phyloP scores from a whole-genome alignment of 331 rosid genomes.

The Spiraea crenata region DNA sequence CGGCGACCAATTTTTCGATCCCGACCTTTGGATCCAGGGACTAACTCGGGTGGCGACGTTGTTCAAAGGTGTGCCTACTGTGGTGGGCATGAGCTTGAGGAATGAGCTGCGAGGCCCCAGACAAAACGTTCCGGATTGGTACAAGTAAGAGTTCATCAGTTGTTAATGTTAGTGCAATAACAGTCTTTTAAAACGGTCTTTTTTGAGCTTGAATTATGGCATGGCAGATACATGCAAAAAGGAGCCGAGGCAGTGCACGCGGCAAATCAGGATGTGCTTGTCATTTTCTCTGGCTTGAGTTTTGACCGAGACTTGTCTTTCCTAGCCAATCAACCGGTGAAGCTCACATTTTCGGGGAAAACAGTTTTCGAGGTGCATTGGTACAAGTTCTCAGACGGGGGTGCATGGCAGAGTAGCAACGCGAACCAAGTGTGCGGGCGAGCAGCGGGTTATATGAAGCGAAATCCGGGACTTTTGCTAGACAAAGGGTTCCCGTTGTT shows the following conservation, averaged over 20 bases:
- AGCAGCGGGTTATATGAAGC: slow-evolving; percentile 45
- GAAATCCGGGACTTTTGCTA: slow-evolving; percentile 51
- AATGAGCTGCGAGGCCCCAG: slow-evolving; percentile 88
- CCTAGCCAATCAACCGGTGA: slow-evolving; percentile 37
- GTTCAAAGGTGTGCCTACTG: slow-evolving; percentile 58
- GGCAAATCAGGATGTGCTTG: slow-evolving; percentile 71
- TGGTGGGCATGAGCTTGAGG: slow-evolving; percentile 90
- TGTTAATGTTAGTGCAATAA: too few species aligned
- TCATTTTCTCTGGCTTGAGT: slow-evolving; percentile 71
- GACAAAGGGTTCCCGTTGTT: slow-evolving; percentile 72
- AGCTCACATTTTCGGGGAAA: slow-evolving; percentile 54
- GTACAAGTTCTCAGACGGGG: slow-evolving; percentile 74
- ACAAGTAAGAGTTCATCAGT: slow-evolving; percentile 37
- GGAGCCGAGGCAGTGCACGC: slow-evolving; percentile 92
- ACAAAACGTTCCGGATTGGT: slow-evolving; percentile 82
- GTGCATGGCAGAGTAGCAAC: slow-evolving; percentile 64
- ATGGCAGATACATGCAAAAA: slow-evolving; percentile 65
- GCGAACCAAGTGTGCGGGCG: slow-evolving; percentile 78
- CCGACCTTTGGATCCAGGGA: slow-evolving; percentile 65
- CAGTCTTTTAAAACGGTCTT: too few species aligned
- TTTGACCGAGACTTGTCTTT: slow-evolving; percentile 67
- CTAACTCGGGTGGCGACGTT: slow-evolving; percentile 73
- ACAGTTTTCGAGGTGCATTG: slow-evolving; percentile 75
- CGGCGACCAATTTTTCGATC: slow-evolving; percentile 70
- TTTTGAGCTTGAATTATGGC: not conserved